Evolutionary conservation across 192 early-diverging fungal genomes (phyloP).

Genomic region (Coemansia sp.): DNA sequence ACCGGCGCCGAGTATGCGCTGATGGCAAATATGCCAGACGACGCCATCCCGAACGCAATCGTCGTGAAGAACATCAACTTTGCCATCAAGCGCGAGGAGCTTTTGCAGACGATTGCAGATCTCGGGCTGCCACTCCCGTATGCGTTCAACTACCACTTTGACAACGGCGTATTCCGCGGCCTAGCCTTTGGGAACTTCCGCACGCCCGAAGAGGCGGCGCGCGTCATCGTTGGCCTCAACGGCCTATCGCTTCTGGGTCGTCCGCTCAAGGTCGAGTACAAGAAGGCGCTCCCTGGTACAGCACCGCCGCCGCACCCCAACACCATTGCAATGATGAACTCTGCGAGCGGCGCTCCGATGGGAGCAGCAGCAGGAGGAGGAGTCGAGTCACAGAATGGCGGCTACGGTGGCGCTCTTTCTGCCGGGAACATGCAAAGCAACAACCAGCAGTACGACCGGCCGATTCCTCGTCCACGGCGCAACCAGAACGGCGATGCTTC

Average conservation of each 20-base stretch:
- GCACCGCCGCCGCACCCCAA: slow-evolving; percentile 59
- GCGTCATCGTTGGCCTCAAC: slow-evolving; percentile 67
- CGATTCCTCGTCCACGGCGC: slow-evolving; percentile 44
- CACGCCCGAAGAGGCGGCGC: slow-evolving; percentile 71
- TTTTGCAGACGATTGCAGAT: slow-evolving; percentile 65
- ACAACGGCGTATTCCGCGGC: slow-evolving; percentile 76
- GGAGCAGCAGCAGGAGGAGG: slow-evolving; percentile 22
- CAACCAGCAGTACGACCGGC: slow-evolving; percentile 40
- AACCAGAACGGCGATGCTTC: slow-evolving; percentile 24
- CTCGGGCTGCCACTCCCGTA: slow-evolving; percentile 72
- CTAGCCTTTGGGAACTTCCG: slow-evolving; percentile 81
- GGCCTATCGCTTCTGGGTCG: slow-evolving; percentile 70
- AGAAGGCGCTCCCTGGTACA: slow-evolving; percentile 66
- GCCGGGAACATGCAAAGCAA: slow-evolving; percentile 2
- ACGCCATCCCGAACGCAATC: slow-evolving; percentile 70
- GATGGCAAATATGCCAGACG: slow-evolving; percentile 57
- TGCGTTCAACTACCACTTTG: slow-evolving; percentile 84
- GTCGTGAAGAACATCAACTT: slow-evolving; percentile 86
- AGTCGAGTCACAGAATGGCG: slow-evolving; percentile 20
- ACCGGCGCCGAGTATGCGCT: slow-evolving; percentile 52
- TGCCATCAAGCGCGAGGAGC: slow-evolving; percentile 72
- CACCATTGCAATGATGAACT: slow-evolving; percentile 56
- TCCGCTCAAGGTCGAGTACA: slow-evolving; percentile 78
- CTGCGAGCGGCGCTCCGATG: slow-evolving; percentile 15
- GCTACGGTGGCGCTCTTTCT: not conserved